These are phyloP conservation scores for Diospyros kaki DNA, from an alignment of 148 eudicot species.

Conservation along the genomic window DNA sequence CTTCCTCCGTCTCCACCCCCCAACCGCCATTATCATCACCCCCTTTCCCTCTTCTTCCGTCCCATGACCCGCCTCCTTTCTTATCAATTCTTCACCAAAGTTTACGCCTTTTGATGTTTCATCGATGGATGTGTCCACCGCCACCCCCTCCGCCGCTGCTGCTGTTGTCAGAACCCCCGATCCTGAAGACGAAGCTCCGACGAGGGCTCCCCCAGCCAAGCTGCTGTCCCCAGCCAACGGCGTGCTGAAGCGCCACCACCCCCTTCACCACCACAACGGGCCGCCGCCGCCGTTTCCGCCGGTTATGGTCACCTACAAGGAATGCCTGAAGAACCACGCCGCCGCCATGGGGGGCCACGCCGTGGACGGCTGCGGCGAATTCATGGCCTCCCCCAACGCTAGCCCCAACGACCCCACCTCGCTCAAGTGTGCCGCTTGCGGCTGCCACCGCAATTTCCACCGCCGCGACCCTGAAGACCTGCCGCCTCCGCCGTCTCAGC, in stretches of 20 bases:
- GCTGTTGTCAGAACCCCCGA: conserved; percentile 37
- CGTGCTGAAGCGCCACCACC: conserved; percentile 40
- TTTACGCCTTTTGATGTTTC: not conserved
- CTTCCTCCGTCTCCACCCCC: conserved; percentile 6
- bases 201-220: conserved; percentile 40
- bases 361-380: conserved; percentile 81
- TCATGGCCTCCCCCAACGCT: conserved; percentile 53
- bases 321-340: conserved; percentile 77
- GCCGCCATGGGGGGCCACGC: conserved; percentile 68
- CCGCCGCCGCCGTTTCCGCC: conserved; percentile 2
- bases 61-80: not conserved
- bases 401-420: conserved; percentile 51
- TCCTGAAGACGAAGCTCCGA: conserved; percentile 30
- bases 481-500: conserved; percentile 8
- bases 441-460: conserved; percentile 87
- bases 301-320: conserved; percentile 39
- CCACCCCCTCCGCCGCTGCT: conserved; percentile 7
- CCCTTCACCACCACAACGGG: conserved; percentile 15
- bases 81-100: too few relatives aligned
- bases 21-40: not conserved
- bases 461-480: conserved; percentile 51
- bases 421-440: conserved; percentile 69
- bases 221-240: conserved; percentile 50
- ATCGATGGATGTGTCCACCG: conserved; percentile 30
- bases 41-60: not conserved